Percentiles rank a stretch among this genome's conserved stretches.
These are phyloP conservation scores for Intubia oerlemansii DNA, from an alignment of 2,329 filamentous ascomycete genomes.

Conservation along the genomic window DNA sequence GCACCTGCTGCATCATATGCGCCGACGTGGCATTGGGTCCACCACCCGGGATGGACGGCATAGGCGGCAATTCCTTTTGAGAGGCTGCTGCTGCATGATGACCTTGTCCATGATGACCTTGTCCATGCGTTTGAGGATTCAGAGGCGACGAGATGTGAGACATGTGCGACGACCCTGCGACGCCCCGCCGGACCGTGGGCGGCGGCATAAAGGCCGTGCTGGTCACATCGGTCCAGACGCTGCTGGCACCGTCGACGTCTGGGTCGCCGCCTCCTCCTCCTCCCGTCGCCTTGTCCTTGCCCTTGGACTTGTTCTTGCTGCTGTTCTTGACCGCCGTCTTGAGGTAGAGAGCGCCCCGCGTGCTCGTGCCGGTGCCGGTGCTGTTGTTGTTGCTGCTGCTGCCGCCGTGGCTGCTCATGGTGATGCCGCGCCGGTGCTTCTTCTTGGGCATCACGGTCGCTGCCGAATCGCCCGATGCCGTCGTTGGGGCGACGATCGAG, in stretches of 20 bases:
- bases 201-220: slow-evolving; percentile 6
- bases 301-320: background rate
- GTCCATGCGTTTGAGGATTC: too few species aligned
- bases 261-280: slow-evolving; percentile 1
- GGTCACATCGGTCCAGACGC: slow-evolving; percentile 29
- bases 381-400: slow-evolving; percentile 2
- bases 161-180: background rate
- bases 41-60: slow-evolving; percentile 5
- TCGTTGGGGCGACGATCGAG: background rate
- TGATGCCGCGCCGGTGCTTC: background rate
- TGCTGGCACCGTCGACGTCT: slow-evolving; percentile 8
- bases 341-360: background rate
- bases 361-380: too few species aligned
- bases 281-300: background rate
- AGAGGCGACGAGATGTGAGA: too few species aligned
- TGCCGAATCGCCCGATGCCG: background rate
- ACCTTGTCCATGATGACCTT: slow-evolving; percentile 1
- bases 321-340: background rate
- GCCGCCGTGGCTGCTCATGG: background rate
- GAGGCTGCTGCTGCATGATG: slow-evolving; percentile 2
- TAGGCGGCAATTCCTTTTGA: background rate
- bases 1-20: slow-evolving; percentile 7
- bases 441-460: slow-evolving; percentile 1
- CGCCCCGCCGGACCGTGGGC: too few species aligned
- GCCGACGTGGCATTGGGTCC: slow-evolving; percentile 6